Evolutionary conservation across 1,284 basidiomycete genomes (phyloP).

Genomic region (Sanghuangporus sanghuang): DNA sequence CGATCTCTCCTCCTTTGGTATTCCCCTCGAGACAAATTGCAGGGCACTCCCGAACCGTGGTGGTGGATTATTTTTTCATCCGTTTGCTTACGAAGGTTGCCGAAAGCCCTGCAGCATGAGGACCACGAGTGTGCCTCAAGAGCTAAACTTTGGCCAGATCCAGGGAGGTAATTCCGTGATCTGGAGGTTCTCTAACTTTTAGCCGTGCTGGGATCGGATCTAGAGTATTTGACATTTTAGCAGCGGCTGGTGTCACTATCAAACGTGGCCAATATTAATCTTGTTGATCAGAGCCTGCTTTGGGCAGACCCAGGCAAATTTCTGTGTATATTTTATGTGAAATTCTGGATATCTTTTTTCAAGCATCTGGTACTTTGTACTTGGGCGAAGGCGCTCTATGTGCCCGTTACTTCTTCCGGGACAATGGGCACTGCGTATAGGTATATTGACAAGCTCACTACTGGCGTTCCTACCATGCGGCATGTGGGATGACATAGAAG

Average conservation of each 20-base stretch:
- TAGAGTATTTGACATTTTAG: background rate
- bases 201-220: background rate
- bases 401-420: background rate
- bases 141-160: background rate
- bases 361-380: background rate
- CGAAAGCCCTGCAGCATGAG: background rate
- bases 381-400: background rate
- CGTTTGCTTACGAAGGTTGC: background rate
- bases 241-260: background rate
- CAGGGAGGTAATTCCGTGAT: background rate
- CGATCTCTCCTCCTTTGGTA: background rate
- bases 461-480: background rate
- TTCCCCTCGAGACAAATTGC: background rate
- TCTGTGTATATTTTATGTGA: too few species aligned
- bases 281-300: background rate
- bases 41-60: background rate
- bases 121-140: background rate
- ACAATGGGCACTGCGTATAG: background rate
- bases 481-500: background rate
- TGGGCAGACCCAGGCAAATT: background rate
- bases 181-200: background rate
- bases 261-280: background rate
- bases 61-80: background rate
- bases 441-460: background rate
- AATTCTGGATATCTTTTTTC: too few species aligned